Evolutionary conservation across 768 basidiomycete genomes (phyloP).

Genomic region (Royoungia palumana): DNA sequence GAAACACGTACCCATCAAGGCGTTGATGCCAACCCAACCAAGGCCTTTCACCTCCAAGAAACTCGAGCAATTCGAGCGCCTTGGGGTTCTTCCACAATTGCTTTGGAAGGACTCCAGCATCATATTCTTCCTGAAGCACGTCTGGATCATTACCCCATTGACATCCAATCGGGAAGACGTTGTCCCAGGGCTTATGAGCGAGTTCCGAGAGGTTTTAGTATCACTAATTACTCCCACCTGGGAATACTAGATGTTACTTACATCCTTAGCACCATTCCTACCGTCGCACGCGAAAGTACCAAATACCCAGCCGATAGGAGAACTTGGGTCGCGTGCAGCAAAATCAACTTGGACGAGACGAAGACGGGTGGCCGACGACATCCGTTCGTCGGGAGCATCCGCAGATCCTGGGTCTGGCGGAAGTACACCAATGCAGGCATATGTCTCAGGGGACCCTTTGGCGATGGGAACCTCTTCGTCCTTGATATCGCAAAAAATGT

Average conservation of each 20-base stretch:
- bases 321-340: too few species aligned
- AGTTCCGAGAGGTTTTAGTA: too few species aligned
- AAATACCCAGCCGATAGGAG: conserved; percentile 1
- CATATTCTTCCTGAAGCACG: neutral
- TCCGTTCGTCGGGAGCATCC: too few species aligned
- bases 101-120: neutral
- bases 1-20: too few species aligned
- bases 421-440: neutral
- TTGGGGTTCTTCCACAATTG: too few species aligned
- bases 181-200: neutral
- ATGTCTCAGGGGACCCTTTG: neutral
- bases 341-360: conserved; percentile 1
- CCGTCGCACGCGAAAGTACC: neutral
- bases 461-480: neutral
- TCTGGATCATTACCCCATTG: conserved; percentile 3
- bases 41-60: too few species aligned
- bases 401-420: neutral
- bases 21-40: too few species aligned
- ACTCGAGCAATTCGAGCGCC: too few species aligned
- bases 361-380: neutral
- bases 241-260: neutral
- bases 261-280: neutral
- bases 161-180: neutral
- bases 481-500: neutral
- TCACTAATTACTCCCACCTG: neutral